These are phyloP conservation scores for Sporisorium exsertum DNA, from an alignment of 1,284 basidiomycete species.

Conservation along the genomic window DNA sequence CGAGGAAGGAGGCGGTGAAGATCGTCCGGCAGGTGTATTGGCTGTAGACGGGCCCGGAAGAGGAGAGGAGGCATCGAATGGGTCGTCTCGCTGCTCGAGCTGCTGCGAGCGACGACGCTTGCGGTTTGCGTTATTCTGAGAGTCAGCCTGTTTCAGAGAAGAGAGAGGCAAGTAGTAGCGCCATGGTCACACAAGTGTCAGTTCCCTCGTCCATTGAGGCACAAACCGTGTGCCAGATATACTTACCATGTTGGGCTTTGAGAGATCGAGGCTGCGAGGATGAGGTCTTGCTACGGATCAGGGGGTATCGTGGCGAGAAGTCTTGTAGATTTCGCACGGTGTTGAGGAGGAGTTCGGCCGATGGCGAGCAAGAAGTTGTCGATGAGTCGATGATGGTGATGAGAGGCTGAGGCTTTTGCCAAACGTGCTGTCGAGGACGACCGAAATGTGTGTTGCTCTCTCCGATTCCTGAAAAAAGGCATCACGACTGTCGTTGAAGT, in stretches of 20 bases:
- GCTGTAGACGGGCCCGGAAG: constrained; percentile 46
- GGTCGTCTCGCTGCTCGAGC: constrained; percentile 40
- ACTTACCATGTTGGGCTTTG: constrained; percentile 15
- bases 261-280: background rate
- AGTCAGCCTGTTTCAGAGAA: constrained; percentile 29
- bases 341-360: background rate
- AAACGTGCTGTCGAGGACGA: background rate
- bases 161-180: background rate
- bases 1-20: constrained; percentile 61
- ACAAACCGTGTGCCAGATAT: too few species aligned
- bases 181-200: too few species aligned
- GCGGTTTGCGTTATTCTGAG: constrained; percentile 39
- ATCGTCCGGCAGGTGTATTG: constrained; percentile 46
- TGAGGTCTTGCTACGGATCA: background rate
- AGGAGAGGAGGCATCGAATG: constrained; percentile 49
- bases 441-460: background rate
- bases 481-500: background rate
- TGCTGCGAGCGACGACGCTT: constrained; percentile 57
- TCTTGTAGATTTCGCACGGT: background rate
- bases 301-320: background rate
- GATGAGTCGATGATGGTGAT: background rate
- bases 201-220: background rate
- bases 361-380: background rate
- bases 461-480: background rate
- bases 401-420: too few species aligned